Evolutionary conservation across 768 basidiomycete species (phyloP).

Genomic region (Fomitopsis pulvina): DNA sequence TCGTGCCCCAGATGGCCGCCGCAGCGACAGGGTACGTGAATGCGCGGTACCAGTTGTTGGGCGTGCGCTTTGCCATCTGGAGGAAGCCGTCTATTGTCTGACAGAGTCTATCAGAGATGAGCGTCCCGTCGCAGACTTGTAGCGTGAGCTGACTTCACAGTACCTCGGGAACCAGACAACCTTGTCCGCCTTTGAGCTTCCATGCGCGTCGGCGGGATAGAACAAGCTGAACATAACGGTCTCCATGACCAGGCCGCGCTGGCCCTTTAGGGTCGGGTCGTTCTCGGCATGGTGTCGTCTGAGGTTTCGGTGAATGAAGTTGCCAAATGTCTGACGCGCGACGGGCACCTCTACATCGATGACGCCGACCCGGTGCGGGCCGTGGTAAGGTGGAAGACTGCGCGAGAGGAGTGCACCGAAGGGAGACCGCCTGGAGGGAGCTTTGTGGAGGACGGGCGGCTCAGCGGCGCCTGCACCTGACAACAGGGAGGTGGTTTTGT

Average conservation of each 20-base stretch:
- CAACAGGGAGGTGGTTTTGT: neutral
- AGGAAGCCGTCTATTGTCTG: conserved; percentile 27
- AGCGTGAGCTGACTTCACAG: neutral
- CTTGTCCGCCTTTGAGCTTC: neutral
- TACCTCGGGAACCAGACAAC: conserved; percentile 26
- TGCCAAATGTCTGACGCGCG: conserved; percentile 18
- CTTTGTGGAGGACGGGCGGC: neutral
- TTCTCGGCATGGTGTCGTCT: conserved; percentile 5
- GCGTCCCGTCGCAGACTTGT: neutral
- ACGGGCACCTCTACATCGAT: conserved; percentile 27
- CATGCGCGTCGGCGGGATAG: conserved; percentile 21
- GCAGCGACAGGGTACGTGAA: conserved; percentile 20
- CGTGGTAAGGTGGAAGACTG: conserved; percentile 25
- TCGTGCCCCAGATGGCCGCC: conserved; percentile 24
- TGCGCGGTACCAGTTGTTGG: conserved; percentile 20
- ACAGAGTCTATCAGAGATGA: conserved; percentile 16
- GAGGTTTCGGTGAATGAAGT: conserved; percentile 21
- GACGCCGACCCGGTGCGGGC: conserved; percentile 25
- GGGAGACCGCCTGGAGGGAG: conserved; percentile 11
- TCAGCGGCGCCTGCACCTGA: neutral
- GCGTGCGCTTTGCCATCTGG: conserved; percentile 26
- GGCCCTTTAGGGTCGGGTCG: conserved; percentile 4
- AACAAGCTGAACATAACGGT: conserved; percentile 27
- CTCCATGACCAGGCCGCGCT: conserved; percentile 22
- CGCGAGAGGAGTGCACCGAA: conserved; percentile 24